Evolutionary conservation across 2,329 filamentous ascomycete species (phyloP).

Genomic region (Ramichloridium luteum): DNA sequence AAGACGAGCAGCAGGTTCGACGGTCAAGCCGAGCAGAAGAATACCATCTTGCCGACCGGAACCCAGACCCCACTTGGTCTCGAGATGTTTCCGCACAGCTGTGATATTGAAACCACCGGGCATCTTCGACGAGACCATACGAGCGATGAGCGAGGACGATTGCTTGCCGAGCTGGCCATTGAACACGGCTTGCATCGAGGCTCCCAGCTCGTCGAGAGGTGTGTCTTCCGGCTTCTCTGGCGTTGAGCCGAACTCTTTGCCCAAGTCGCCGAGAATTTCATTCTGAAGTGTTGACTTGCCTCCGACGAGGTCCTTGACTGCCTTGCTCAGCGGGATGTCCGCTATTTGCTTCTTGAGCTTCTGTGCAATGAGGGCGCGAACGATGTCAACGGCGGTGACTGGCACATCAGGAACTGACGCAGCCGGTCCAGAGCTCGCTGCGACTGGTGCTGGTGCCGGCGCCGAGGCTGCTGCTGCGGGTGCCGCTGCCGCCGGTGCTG

Average conservation of each 20-base stretch:
- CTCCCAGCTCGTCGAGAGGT: slow-evolving; percentile 87
- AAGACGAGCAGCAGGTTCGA: slow-evolving; percentile 80
- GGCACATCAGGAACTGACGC: slow-evolving; percentile 76
- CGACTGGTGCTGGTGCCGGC: slow-evolving; percentile 44
- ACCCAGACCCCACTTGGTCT: slow-evolving; percentile 82
- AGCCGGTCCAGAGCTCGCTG: slow-evolving; percentile 68
- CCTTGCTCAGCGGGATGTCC: slow-evolving; percentile 87
- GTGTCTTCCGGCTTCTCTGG: slow-evolving; percentile 98
- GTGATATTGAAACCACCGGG: slow-evolving; percentile 99
- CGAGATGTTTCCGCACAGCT: slow-evolving; percentile 83
- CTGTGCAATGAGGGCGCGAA: slow-evolving; percentile 81
- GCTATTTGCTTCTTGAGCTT: slow-evolving; percentile 90
- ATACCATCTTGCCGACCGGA: slow-evolving; percentile 83
- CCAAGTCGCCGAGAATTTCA: slow-evolving; percentile 92
- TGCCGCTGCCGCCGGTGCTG: slow-evolving; percentile 32
- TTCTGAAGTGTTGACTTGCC: slow-evolving; percentile 98
- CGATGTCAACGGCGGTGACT: slow-evolving; percentile 77
- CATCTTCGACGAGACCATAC: slow-evolving; percentile 98
- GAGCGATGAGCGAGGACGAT: slow-evolving; percentile 81
- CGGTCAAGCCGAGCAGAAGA: slow-evolving; percentile 76
- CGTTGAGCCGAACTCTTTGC: slow-evolving; percentile 96
- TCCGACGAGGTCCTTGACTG: slow-evolving; percentile 96
- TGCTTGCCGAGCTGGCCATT: slow-evolving; percentile 97
- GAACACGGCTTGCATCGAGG: slow-evolving; percentile 95
- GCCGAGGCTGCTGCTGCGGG: slow-evolving; percentile 43